Conservation (phyloP, 2,329 filamentous ascomycete species). For the Ceratocystis smalleyi region DNA sequence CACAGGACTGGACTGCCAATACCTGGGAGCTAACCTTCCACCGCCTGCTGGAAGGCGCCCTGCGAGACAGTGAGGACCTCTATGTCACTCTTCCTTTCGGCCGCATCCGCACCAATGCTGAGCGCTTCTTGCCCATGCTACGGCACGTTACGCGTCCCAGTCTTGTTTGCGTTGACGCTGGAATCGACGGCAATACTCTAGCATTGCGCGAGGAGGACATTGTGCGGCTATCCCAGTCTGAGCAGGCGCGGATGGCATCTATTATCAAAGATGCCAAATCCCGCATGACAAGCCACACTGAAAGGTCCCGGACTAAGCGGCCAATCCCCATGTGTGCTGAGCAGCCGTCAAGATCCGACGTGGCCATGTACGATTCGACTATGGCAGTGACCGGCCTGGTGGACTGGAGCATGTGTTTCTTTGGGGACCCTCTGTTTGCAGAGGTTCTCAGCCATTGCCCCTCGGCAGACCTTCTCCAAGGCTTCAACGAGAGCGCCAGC, state of each 20-base stretch:
- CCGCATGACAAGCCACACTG: neutral
- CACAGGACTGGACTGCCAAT: slow-evolving; percentile 17
- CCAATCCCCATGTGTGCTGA: neutral
- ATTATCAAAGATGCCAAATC: neutral
- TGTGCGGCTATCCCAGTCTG: neutral
- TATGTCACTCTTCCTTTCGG: slow-evolving; percentile 42
- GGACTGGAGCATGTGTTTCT: slow-evolving; percentile 44
- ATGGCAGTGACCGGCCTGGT: slow-evolving; percentile 35
- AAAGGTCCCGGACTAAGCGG: neutral
- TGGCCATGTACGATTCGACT: slow-evolving; percentile 1
- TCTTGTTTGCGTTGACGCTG: slow-evolving; percentile 39
- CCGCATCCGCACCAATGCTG: slow-evolving; percentile 37
- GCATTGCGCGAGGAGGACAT: slow-evolving; percentile 22
- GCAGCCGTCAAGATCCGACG: neutral
- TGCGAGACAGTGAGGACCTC: slow-evolving; percentile 46
- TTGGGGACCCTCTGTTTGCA: slow-evolving; percentile 44
- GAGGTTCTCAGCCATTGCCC: slow-evolving; percentile 33
- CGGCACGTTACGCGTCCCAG: slow-evolving; percentile 37
- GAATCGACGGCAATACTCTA: slow-evolving; percentile 35
- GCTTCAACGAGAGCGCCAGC: slow-evolving; percentile 26
- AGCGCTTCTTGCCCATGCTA: slow-evolving; percentile 33
- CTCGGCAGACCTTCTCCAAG: slow-evolving; percentile 31
- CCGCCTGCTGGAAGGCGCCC: slow-evolving; percentile 37
- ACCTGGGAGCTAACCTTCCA: slow-evolving; percentile 45
- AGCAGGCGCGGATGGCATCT: neutral